Base-by-base conservation (phyloP, 768 basidiomycete species). In the Naganishia onofrii region DNA sequence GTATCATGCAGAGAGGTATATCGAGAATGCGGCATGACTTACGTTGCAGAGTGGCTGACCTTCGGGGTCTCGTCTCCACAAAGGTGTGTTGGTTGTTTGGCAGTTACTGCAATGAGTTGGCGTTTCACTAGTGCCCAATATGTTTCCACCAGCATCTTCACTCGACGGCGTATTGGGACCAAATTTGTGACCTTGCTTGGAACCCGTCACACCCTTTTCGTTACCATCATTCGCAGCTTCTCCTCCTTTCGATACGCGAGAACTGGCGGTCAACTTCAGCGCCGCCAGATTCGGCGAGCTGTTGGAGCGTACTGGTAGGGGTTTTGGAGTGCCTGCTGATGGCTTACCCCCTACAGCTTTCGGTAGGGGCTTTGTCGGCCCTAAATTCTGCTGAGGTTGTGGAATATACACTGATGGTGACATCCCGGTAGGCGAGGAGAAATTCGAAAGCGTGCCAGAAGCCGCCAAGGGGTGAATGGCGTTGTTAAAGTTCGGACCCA, bases 61-160 rank as follows among this genome's bases (percentile, higher is more conserved):
- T 76, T 94, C 92, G 0, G 92, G 91, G 82, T 95, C 92, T 72
- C 92, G 84, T 80, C 92, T 85, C 92, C 92, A 95, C 55, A 95
- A 82, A 10, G 92, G 92, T 46, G 94, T 97, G 78, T 93, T 96
- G 15, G 91, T 94, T 67, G 94, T 97, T 75, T 91, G 89, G 81
- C 94, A 97, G 78, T 97, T 97, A 7, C 91, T 92, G 80, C 94
- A 97, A 32, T 90, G 83, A 1, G 92, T 96, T 10, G 89, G 91
- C 8, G 87, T 78, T 69, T 81, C 80, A 6, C 78, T 78, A 8
- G 60, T 65, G n/a, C 66, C 70, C 32, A 77, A 72, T n/a, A 76
- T 70, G 46, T 54, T 56, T 19, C 85, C 84, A 64, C 85, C 86
- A 67, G 90, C 89, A 71, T 89, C 91, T 48, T 72, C 75, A 34